Conservation (phyloP, 2,329 filamentous ascomycete species). For the Arthrobotrys iridis region DNA sequence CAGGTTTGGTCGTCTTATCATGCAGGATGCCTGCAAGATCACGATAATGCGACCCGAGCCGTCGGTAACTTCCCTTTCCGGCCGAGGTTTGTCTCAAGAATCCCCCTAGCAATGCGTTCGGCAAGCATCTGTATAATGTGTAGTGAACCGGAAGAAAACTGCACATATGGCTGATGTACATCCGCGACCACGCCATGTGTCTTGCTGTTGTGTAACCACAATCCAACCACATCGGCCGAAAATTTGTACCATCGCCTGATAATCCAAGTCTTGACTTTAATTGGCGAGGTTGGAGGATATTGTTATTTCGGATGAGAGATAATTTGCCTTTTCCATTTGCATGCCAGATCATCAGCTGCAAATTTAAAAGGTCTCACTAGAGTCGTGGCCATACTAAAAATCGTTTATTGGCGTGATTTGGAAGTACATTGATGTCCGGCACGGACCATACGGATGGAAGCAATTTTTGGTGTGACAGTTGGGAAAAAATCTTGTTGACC, state of each 20-base stretch:
- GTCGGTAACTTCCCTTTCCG: neutral
- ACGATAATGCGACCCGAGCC: conserved; percentile 2
- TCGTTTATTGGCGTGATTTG: no score
- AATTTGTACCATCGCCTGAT: no score
- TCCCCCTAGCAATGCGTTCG: neutral
- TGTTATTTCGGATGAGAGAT: no score
- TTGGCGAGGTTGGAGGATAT: neutral
- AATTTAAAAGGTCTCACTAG: no score
- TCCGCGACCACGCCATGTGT: conserved; percentile 7
- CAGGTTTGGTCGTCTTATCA: neutral
- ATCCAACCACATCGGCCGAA: neutral
- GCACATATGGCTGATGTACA: no score
- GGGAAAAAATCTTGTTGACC: neutral
- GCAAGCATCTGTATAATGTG: neutral
- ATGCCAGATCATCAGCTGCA: no score
- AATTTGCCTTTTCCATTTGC: neutral
- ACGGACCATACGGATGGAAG: no score
- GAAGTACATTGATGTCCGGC: no score
- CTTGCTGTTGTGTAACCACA: conserved; percentile 10
- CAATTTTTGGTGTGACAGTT: neutral
- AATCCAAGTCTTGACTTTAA: neutral
- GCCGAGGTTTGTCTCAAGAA: neutral
- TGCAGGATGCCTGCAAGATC: neutral
- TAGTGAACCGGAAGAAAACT: neutral
- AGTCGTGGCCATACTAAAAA: no score